A percentile compares a stretch with the other conserved stretches of the same genome.
Evolutionary conservation across 257 asterid genomes (phyloP).

Genomic region (Rhazya stricta): DNA sequence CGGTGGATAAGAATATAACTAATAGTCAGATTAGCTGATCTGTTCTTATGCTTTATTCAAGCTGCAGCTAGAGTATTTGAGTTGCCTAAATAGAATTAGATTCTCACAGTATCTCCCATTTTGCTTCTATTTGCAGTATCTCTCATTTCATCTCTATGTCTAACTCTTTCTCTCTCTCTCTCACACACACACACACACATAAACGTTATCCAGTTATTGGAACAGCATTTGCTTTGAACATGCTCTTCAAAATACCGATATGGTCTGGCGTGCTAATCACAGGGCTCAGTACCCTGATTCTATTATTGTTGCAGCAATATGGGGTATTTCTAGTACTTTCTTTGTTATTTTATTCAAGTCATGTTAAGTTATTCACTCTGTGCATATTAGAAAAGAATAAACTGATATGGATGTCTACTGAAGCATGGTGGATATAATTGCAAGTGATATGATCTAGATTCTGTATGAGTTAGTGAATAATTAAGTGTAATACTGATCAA

Average conservation of each 20-base stretch:
- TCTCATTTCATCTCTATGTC: neutral
- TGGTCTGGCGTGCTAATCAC: slow-evolving; percentile 97
- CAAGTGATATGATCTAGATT: too few relatives aligned
- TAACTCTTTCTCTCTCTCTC: slow-evolving; percentile 9
- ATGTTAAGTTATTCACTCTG: neutral
- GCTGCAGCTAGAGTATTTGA: neutral
- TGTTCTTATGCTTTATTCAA: neutral
- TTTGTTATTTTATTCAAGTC: neutral
- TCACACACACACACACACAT: neutral
- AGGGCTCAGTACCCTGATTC: slow-evolving; percentile 81
- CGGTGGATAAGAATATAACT: neutral
- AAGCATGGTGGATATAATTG: neutral
- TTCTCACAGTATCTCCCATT: neutral
- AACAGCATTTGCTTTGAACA: slow-evolving; percentile 94
- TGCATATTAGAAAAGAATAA: neutral
- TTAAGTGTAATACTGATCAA: neutral
- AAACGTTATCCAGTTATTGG: slow-evolving; percentile 58
- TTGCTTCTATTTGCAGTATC: neutral
- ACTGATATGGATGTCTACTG: neutral
- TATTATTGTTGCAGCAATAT: slow-evolving; percentile 80
- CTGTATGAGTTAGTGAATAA: neutral
- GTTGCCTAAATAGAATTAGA: slow-evolving; percentile 1
- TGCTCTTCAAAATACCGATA: slow-evolving; percentile 84
- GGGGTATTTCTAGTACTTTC: slow-evolving; percentile 54
- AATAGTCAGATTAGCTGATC: neutral